Percentiles rank a stretch among this genome's conserved stretches.
Conservation (phyloP, 2,329 filamentous ascomycete species). For the Fusarium torreyae region DNA sequence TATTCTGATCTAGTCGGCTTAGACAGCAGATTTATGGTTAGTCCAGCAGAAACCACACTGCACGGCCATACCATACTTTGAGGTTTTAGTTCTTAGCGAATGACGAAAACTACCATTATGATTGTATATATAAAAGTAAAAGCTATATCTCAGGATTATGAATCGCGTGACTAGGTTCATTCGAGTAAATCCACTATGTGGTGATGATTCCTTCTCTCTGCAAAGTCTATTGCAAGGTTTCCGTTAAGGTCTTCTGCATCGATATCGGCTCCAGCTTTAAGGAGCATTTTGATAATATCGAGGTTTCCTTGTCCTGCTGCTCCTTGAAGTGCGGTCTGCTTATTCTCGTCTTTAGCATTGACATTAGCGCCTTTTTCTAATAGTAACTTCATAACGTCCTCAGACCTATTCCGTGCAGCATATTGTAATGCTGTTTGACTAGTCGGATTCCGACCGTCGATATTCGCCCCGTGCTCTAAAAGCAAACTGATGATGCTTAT, state of each 20-base stretch:
- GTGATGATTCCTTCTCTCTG: not conserved
- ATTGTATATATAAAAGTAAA: no score
- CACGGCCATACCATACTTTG: no score
- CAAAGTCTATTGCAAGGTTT: not conserved
- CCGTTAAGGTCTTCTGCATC: not conserved
- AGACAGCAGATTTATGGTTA: no score
- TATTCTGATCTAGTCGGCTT: not conserved
- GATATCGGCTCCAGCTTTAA: not conserved
- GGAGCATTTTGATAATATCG: not conserved
- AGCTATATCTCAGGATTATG: no score
- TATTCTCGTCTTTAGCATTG: not conserved
- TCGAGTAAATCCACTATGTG: not conserved
- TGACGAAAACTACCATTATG: no score
- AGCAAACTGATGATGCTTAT: not conserved
- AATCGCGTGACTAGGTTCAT: not conserved
- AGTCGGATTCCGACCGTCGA: not conserved
- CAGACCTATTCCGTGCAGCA: not conserved
- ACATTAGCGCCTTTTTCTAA: not conserved
- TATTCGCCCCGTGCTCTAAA: not conserved
- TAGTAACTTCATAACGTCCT: not conserved
- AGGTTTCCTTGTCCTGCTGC: not conserved
- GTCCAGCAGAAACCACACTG: not conserved
- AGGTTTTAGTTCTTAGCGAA: no score
- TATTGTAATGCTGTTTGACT: not conserved
- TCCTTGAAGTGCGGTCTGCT: not conserved